A percentile compares a stretch with the other conserved stretches of the same genome.
phyloP scores from a whole-genome alignment of 345 rosid species.

The Alliaria petiolata region DNA sequence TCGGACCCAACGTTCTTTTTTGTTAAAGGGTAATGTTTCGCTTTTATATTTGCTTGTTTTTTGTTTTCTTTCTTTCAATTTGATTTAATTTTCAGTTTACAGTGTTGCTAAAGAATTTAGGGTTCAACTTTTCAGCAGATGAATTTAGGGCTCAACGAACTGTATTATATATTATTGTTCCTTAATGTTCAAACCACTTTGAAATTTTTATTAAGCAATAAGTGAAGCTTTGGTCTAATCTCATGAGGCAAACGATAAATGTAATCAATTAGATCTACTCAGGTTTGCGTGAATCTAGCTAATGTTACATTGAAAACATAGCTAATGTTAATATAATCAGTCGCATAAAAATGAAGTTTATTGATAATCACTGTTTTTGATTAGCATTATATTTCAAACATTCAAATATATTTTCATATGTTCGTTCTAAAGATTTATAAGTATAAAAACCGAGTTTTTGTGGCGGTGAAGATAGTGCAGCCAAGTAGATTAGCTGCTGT shows the following conservation, averaged over 20 bases:
- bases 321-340: background rate
- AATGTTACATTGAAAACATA: background rate
- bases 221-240: background rate
- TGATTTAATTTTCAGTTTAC: background rate
- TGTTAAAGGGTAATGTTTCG: no score
- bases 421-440: background rate
- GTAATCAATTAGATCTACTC: background rate
- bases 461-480: constrained; percentile 55
- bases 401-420: background rate
- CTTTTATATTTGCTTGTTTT: no score
- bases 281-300: background rate
- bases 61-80: background rate
- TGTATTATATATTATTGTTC: no score
- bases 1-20: no score
- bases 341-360: background rate
- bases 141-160: no score
- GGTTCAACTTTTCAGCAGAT: background rate
- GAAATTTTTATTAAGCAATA: background rate
- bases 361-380: background rate
- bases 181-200: no score
- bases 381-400: background rate
- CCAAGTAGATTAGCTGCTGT: constrained; percentile 36
- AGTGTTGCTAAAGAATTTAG: background rate
- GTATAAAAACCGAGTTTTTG: constrained; percentile 24
- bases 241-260: background rate